A percentile compares a stretch with the other conserved stretches of the same genome.
Conservation (phyloP, 371 early-diverging fungal genomes). For the Zychaea mexicana region DNA sequence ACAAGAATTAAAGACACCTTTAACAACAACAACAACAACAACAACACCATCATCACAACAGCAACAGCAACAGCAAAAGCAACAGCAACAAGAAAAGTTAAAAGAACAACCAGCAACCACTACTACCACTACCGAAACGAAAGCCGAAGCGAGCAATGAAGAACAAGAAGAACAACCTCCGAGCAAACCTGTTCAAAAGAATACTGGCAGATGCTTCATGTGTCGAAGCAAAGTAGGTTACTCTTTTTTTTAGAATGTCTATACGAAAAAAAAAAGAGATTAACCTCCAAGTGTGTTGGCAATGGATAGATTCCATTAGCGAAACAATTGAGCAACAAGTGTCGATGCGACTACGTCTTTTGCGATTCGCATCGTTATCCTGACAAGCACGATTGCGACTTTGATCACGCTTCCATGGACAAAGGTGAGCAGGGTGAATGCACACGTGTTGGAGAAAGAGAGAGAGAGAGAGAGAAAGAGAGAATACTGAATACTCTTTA, state of each 20-base stretch:
- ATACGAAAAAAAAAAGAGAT: conserved; percentile 10
- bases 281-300: background rate
- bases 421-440: conserved; percentile 40
- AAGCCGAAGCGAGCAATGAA: conserved; percentile 4
- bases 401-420: conserved; percentile 76
- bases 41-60: background rate
- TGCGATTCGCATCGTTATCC: conserved; percentile 81
- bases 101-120: background rate
- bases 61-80: background rate
- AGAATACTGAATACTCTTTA: no score
- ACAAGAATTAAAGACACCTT: background rate
- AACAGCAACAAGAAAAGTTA: background rate
- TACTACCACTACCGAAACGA: background rate
- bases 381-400: conserved; percentile 78
- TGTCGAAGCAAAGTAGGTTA: conserved; percentile 76
- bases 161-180: conserved; percentile 8
- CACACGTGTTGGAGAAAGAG: background rate
- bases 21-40: background rate
- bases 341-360: conserved; percentile 79
- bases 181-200: conserved; percentile 54
- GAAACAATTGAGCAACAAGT: conserved; percentile 82
- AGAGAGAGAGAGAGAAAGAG: background rate
- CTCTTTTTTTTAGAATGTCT: background rate
- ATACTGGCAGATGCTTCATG: conserved; percentile 73
- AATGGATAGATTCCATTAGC: conserved; percentile 68